These are phyloP conservation scores for Cercospora nicotianae DNA, from an alignment of 2,329 filamentous ascomycete species.

Conservation along the genomic window DNA sequence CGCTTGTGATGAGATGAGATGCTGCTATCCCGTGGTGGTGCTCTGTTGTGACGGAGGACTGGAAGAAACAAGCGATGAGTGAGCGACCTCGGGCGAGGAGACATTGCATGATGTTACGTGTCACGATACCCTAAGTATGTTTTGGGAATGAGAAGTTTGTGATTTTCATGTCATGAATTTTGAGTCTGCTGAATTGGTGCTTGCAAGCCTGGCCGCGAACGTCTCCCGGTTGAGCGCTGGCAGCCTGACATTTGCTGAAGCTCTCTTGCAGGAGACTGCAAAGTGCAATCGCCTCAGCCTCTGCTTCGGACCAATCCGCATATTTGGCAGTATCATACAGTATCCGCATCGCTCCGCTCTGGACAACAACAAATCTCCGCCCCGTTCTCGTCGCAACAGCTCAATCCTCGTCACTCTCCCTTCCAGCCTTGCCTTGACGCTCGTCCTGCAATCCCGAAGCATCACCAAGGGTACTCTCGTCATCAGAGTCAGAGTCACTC, in stretches of 20 bases:
- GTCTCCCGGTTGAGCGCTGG: neutral
- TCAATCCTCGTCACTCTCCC: conserved; percentile 23
- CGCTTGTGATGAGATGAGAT: neutral
- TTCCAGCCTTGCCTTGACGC: conserved; percentile 7
- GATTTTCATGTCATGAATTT: neutral
- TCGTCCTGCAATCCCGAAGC: conserved; percentile 19
- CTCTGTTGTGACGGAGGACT: neutral
- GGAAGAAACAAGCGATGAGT: neutral
- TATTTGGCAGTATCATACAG: neutral
- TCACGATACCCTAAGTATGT: neutral
- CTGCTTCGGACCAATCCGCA: neutral
- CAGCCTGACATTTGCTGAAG: neutral
- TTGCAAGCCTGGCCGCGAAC: neutral
- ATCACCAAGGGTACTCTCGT: conserved; percentile 30
- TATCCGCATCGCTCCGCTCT: neutral
- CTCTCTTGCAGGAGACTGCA: neutral
- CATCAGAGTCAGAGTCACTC: conserved; percentile 16
- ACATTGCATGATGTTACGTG: neutral
- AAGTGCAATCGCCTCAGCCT: neutral
- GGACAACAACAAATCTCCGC: neutral
- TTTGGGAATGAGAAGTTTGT: neutral
- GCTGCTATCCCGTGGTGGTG: neutral
- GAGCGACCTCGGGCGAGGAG: neutral
- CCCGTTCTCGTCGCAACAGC: neutral
- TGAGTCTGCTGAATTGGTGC: neutral